Evolutionary conservation across 1,284 basidiomycete genomes (phyloP), one percentile per base, ranked within the genome.

Genomic region (Testicularia cyperi): DNA sequence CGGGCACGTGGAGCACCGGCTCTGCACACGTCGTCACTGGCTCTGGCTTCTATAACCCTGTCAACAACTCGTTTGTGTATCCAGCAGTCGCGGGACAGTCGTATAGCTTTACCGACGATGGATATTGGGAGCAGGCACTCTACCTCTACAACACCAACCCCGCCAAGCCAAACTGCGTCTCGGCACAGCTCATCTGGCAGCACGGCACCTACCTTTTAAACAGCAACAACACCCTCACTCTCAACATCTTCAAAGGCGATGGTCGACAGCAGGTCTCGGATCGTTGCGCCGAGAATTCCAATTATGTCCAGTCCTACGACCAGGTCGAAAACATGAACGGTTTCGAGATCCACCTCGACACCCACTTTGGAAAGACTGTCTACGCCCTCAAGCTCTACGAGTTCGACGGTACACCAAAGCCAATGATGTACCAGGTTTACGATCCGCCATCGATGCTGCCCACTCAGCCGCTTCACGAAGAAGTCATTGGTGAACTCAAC

Each of bases 141-240:
- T 68, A 68, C 45, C 24, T 52, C n/a, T 74, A 71, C 55, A 52
- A 56, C 29, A 51, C 62, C 28, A 72, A 73, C 38, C 52, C 67
- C 4, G 30, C 44, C n/a, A 52, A 58, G 12, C 70, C 68, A n/a
- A 44, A 61, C 23, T 75, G 73, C 36, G 70, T 74, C 32, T 66
- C 53, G n/a, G 70, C 66, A 7, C 55, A 68, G n/a, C 52, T 75
- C 21, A 63, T 69, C 18, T 74, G 73, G 73, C 72, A 74, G 33
- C 73, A 75, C 48, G 72, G 72, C 26, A 69, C 64, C 4, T 75
- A 70, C 39, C 34, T 46, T 9, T 42, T 68, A 35, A 67, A 67
- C 55, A 35, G 33, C 35, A 51, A 52, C 43, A 41, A 47, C 34
- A 51, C 68, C 28, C 49, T 74, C 28, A 57, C 49, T 15, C 65